Percentiles rank a stretch among this genome's conserved stretches.
Evolutionary conservation across 2,329 filamentous ascomycete species (phyloP).

Genomic region (Colletotrichum graminicola): DNA sequence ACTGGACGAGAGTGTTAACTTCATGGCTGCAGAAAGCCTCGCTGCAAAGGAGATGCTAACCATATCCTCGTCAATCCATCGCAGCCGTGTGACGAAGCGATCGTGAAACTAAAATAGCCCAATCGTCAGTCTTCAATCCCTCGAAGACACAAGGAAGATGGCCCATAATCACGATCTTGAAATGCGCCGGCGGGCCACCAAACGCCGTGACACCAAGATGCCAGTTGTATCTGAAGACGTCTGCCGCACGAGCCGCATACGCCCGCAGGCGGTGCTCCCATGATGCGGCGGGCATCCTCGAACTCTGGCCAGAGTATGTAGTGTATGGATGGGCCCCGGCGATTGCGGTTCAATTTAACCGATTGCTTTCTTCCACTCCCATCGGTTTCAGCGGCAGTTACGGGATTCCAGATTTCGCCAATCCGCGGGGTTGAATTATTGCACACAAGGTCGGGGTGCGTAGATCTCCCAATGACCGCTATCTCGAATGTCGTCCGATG

Average conservation of each 20-base stretch:
- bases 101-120: constrained; percentile 59
- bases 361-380: not conserved
- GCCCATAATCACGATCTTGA: constrained; percentile 63
- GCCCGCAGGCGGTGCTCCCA: constrained; percentile 18
- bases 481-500: not conserved
- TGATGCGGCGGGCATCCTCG: constrained; percentile 12
- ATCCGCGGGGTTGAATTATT: not conserved
- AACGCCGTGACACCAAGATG: constrained; percentile 73
- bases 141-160: not conserved
- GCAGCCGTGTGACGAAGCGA: constrained; percentile 68
- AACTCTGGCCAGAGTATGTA: not conserved
- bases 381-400: not conserved
- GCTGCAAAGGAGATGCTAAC: constrained; percentile 50
- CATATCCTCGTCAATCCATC: constrained; percentile 75
- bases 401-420: not conserved
- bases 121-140: constrained; percentile 18
- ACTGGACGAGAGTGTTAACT: constrained; percentile 57
- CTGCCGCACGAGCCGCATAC: not conserved
- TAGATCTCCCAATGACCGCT: not conserved
- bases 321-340: not conserved
- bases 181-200: constrained; percentile 75
- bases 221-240: constrained; percentile 55
- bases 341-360: not conserved
- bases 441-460: not conserved
- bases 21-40: not conserved